A percentile compares a stretch with the other conserved stretches of the same genome.
phyloP scores from a whole-genome alignment of 2,329 filamentous ascomycete species.

The Arthrocladium fulminans region DNA sequence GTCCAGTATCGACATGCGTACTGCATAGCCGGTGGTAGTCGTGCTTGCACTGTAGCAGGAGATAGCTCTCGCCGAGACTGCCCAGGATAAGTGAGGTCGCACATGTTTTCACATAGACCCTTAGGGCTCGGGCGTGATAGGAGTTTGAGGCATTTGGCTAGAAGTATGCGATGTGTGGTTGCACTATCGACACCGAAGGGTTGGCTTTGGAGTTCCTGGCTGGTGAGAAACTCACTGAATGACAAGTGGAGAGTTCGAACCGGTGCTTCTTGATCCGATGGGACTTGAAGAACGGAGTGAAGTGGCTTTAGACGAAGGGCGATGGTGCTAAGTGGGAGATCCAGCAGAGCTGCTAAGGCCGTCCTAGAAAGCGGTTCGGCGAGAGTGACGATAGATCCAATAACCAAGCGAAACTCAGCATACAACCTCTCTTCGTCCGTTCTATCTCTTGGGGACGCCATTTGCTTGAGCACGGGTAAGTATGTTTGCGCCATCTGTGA shows the following conservation, averaged over 20 bases:
- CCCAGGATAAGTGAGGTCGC: constrained; percentile 11
- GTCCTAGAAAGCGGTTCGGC: constrained; percentile 10
- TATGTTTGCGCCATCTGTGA: constrained; percentile 11
- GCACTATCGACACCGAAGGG: constrained; percentile 9
- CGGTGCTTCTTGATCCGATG: neutral
- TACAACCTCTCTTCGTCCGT: constrained; percentile 4
- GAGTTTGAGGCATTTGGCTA: constrained; percentile 8
- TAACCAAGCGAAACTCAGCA: constrained; percentile 10
- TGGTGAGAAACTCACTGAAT: constrained; percentile 15
- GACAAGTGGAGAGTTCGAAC: constrained; percentile 13
- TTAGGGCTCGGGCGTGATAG: constrained; percentile 6
- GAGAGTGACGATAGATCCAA: constrained; percentile 11
- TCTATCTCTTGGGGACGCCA: neutral
- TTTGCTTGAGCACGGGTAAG: constrained; percentile 9
- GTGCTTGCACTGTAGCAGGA: constrained; percentile 10
- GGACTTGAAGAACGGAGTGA: constrained; percentile 9
- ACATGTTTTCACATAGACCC: constrained; percentile 15
- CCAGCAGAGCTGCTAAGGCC: constrained; percentile 4
- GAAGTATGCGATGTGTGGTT: constrained; percentile 4
- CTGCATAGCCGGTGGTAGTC: constrained; percentile 19
- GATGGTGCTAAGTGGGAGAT: constrained; percentile 1
- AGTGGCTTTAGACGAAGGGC: constrained; percentile 1
- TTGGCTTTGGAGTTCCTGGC: constrained; percentile 8
- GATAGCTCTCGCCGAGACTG: constrained; percentile 7
- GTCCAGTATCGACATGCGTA: constrained; percentile 27